phyloP scores from a whole-genome alignment of 345 rosid genomes.

The Erysimum cheiranthoides region DNA sequence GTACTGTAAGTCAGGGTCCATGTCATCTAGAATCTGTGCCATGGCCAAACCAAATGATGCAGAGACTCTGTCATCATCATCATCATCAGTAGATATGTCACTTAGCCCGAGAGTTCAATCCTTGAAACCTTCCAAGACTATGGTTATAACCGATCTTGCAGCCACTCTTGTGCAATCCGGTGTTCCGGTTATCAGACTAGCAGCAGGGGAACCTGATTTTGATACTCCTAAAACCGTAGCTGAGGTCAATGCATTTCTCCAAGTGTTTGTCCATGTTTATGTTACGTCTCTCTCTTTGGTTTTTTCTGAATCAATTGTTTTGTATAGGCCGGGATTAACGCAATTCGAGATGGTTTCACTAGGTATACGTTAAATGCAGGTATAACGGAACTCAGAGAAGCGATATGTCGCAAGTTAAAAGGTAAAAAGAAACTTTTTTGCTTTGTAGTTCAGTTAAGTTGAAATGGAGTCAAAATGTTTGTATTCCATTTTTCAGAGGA shows the following conservation, averaged over 20 bases:
- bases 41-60: constrained; percentile 55
- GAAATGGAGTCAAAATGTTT: not conserved
- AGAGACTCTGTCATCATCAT: constrained; percentile 24
- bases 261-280: not conserved
- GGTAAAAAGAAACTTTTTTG: constrained; percentile 54
- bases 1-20: constrained; percentile 40
- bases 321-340: constrained; percentile 84
- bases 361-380: constrained; percentile 94
- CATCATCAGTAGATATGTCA: constrained; percentile 61
- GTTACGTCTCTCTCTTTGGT: not conserved
- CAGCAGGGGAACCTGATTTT: constrained; percentile 99
- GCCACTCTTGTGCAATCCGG: constrained; percentile 93
- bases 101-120: constrained; percentile 88
- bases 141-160: constrained; percentile 91
- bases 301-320: not conserved
- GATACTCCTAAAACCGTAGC: constrained; percentile 80
- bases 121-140: constrained; percentile 90
- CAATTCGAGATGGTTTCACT: constrained; percentile 88
- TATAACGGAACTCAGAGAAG: constrained; percentile 76
- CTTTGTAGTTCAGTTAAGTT: not conserved
- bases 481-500: constrained; percentile 58
- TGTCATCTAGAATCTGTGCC: constrained; percentile 47
- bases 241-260: constrained; percentile 54
- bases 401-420: constrained; percentile 82
- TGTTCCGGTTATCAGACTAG: constrained; percentile 83